Evolutionary conservation across 768 basidiomycete genomes (phyloP).

Genomic region (Kwoniella botswanensis): DNA sequence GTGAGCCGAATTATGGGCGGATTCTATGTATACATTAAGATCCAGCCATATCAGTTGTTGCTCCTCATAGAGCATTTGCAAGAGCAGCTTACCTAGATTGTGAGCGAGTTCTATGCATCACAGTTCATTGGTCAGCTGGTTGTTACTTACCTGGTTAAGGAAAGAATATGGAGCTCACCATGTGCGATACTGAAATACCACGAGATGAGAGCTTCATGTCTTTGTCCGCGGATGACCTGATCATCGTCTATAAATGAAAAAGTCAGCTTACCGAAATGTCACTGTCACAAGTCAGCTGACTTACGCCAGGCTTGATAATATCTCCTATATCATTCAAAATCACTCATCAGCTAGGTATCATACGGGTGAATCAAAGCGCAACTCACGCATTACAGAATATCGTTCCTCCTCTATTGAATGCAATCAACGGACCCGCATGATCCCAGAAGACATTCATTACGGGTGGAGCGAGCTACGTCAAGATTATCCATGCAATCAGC

Average conservation of each 20-base stretch:
- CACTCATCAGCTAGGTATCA: not conserved
- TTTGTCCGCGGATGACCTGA: constrained; percentile 66
- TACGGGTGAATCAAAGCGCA: too few species aligned
- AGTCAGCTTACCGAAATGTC: constrained; percentile 73
- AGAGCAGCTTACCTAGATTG: constrained; percentile 37
- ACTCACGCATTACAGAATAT: constrained; percentile 74
- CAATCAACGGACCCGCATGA: constrained; percentile 76
- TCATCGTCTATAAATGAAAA: constrained; percentile 70
- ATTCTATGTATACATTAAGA: constrained; percentile 26
- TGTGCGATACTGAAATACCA: constrained; percentile 95
- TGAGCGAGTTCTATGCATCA: constrained; percentile 36
- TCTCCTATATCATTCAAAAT: constrained; percentile 60
- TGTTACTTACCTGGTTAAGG: not conserved
- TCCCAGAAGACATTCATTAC: constrained; percentile 90
- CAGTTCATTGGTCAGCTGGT: not conserved
- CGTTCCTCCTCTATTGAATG: constrained; percentile 88
- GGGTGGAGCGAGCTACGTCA: constrained; percentile 64
- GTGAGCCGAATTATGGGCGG: constrained; percentile 81
- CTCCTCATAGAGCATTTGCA: not conserved
- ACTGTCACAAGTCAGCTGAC: too few species aligned
- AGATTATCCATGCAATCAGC: not conserved
- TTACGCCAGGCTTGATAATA: constrained; percentile 86
- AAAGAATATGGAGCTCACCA: constrained; percentile 55
- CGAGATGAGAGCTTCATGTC: constrained; percentile 73
- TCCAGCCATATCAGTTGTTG: not conserved